Conservation (phyloP, 2,329 filamentous ascomycete species). For the Phaeomoniella chlamydospora region DNA sequence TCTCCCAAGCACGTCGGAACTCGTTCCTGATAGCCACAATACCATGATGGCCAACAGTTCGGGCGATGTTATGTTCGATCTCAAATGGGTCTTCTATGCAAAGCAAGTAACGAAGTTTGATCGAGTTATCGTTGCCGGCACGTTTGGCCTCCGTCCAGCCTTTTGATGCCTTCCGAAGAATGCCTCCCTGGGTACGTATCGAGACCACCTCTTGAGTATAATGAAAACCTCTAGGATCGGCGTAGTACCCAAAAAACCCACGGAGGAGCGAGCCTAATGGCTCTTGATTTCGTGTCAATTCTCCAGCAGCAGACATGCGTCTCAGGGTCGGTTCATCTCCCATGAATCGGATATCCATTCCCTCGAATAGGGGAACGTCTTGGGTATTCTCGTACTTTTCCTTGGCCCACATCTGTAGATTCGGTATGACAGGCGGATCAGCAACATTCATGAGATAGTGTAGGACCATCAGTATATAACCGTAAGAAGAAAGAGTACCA, state of each 20-base stretch:
- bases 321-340: slow-evolving; percentile 46
- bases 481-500: slow-evolving; percentile 77
- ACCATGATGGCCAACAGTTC: slow-evolving; percentile 71
- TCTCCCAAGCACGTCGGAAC: slow-evolving; percentile 64
- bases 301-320: slow-evolving; percentile 31
- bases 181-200: slow-evolving; percentile 54
- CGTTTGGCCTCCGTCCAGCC: slow-evolving; percentile 69
- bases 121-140: slow-evolving; percentile 42
- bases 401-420: slow-evolving; percentile 34
- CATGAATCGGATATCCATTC: slow-evolving; percentile 64
- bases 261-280: slow-evolving; percentile 57
- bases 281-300: slow-evolving; percentile 55
- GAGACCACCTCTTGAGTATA: slow-evolving; percentile 73
- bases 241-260: slow-evolving; percentile 82
- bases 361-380: slow-evolving; percentile 36
- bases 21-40: slow-evolving; percentile 74
- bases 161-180: slow-evolving; percentile 61
- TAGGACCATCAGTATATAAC: slow-evolving; percentile 82
- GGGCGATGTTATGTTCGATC: slow-evolving; percentile 71
- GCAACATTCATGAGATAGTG: slow-evolving; percentile 80
- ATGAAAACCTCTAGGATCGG: slow-evolving; percentile 52
- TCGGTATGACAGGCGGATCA: slow-evolving; percentile 68
- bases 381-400: slow-evolving; percentile 23
- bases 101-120: slow-evolving; percentile 69
- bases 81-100: slow-evolving; percentile 91